Percentiles rank a stretch among this genome's conserved stretches.
Evolutionary conservation across 768 basidiomycete species (phyloP).

Genomic region (Suillus spraguei): DNA sequence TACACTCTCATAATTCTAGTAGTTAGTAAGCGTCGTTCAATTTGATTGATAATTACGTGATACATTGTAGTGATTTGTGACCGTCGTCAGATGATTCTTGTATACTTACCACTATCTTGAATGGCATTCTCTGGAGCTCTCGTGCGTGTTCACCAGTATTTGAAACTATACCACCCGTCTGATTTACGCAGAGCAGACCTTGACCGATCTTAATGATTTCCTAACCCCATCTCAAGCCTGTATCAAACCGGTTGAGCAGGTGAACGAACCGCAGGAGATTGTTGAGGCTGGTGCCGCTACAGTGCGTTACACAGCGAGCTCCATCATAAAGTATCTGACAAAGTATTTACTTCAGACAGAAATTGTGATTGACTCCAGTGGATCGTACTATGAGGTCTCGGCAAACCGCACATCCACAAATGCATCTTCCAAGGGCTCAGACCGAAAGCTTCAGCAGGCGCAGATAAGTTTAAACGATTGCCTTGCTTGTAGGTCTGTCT

Average conservation of each 20-base stretch:
- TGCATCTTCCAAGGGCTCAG: constrained; percentile 26
- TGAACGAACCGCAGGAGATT: constrained; percentile 42
- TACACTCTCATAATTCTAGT: too few relatives aligned
- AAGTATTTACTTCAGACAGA: constrained; percentile 63
- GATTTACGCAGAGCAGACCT: constrained; percentile 51
- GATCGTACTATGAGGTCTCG: constrained; percentile 86
- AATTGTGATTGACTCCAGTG: constrained; percentile 84
- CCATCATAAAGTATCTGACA: constrained; percentile 1
- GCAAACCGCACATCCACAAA: constrained; percentile 27
- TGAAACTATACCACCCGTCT: constrained; percentile 11
- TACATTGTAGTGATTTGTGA: neutral
- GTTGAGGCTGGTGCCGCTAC: constrained; percentile 45
- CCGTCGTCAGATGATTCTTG: neutral
- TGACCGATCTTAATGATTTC: constrained; percentile 96
- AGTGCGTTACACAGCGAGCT: constrained; percentile 28
- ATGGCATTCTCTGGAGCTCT: constrained; percentile 92
- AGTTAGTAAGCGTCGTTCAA: too few relatives aligned
- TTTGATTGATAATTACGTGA: neutral
- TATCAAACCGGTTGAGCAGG: constrained; percentile 87
- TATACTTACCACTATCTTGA: constrained; percentile 6
- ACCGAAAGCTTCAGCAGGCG: constrained; percentile 82
- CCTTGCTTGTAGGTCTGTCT: constrained; percentile 89
- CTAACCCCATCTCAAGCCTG: constrained; percentile 96
- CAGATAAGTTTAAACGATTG: constrained; percentile 98
- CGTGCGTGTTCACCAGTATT: constrained; percentile 42